phyloP scores from a whole-genome alignment of 495 filamentous ascomycete genomes.

The Podospora conica region DNA sequence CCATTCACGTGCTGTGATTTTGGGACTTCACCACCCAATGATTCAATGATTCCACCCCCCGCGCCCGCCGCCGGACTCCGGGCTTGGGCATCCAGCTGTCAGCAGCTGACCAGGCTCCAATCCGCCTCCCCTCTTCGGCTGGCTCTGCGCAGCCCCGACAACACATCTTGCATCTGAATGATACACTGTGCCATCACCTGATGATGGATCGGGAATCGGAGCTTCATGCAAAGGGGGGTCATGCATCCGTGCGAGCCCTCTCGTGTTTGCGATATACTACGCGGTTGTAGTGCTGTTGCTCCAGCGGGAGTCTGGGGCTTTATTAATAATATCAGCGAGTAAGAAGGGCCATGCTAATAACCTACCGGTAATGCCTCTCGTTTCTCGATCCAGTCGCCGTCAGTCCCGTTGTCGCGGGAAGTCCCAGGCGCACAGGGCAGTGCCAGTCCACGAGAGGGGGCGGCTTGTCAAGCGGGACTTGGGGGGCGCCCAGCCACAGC shows the following conservation, averaged over 20 bases:
- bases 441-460: constrained; percentile 1
- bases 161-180: constrained; percentile 25
- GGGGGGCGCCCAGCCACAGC: background rate
- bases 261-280: constrained; percentile 25
- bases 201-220: constrained; percentile 16
- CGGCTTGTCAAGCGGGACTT: background rate
- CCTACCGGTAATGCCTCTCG: background rate
- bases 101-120: background rate
- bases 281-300: background rate
- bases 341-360: background rate
- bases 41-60: constrained; percentile 3
- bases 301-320: constrained; percentile 13
- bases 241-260: constrained; percentile 13
- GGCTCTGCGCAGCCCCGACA: constrained; percentile 13
- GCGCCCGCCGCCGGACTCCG: background rate
- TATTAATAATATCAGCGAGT: constrained; percentile 24
- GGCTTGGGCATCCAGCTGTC: background rate
- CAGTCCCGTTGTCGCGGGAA: constrained; percentile 2
- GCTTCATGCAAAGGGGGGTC: constrained; percentile 20
- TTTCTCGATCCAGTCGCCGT: constrained; percentile 3
- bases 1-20: constrained; percentile 23
- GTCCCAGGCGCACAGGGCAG: background rate
- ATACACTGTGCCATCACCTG: constrained; percentile 30
- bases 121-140: background rate
- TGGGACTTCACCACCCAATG: constrained; percentile 16